Evolutionary conservation across 192 early-diverging fungal species (phyloP), one percentile per base, ranked within the genome.

Genomic region (Fimicolochytrium jonesii): DNA sequence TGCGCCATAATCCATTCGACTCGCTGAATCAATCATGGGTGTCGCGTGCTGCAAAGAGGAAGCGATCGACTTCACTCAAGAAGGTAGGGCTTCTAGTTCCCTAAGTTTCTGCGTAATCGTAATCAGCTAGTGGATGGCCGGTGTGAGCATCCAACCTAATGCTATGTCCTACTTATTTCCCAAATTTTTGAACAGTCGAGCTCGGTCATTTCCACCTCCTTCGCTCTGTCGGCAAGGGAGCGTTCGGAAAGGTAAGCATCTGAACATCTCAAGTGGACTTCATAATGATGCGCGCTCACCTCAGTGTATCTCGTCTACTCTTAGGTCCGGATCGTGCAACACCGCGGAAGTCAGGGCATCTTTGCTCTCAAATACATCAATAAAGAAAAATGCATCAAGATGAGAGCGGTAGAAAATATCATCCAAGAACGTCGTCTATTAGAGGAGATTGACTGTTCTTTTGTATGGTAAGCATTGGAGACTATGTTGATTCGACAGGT

Each of bases 301-400:
- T 17, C 6, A 17, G 17, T 39, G 6, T 39, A 17, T 6, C 7
- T 6, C 6, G 6, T 3, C 35, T 20, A 49, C 25, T 6, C 22
- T 36, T 56, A 90, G 89, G 90, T 94, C 42, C 88, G 92, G 17
- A 89, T 98, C 0, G 93, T 95, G 1, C 90, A 97, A 73, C 92
- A 94, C 69, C 90, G 87, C 59, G 73, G 75, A 7, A 83, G 87
- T 0, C 82, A 87, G 58, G 73, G 81, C 48, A 77, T 90, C 39
- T 97, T 88, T 48, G 95, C 95, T n/a, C 81, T 97, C 43, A 97
- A 97, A 72, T 95, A 95, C 71, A 97, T 97, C 81, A 92, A 89
- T 80, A 97, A 97, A 78, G 80, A 73, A n/a, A 84, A 90, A 60
- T 95, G 92, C 68, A 93, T 97, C 28, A 70, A 81, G 54, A 91